Conservation (phyloP, 805 yeast genomes). For the Tetrapisispora arboricola region DNA sequence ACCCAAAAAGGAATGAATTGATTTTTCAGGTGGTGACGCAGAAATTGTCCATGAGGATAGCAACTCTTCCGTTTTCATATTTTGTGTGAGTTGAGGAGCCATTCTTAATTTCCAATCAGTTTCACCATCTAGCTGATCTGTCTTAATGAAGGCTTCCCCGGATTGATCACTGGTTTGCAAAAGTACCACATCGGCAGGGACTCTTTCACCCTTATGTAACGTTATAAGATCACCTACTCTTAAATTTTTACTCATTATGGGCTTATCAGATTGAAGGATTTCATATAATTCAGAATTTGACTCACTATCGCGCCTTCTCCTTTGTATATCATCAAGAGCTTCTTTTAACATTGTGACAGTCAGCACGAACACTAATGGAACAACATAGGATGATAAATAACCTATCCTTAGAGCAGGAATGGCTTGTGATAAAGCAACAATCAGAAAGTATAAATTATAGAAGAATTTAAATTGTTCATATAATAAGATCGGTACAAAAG, state of each 20-base stretch:
- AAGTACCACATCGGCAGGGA: conserved; percentile 89
- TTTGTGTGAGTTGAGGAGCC: conserved; percentile 67
- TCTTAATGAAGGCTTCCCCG: conserved; percentile 88
- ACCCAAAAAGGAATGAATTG: conserved; percentile 76
- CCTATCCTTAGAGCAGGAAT: conserved; percentile 88
- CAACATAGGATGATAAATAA: conserved; percentile 82
- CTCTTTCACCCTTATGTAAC: conserved; percentile 71
- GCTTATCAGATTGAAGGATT: conserved; percentile 40
- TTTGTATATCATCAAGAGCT: conserved; percentile 84
- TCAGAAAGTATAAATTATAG: conserved; percentile 80
- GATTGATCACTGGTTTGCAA: conserved; percentile 68
- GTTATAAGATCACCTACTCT: conserved; percentile 80
- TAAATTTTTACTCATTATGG: conserved; percentile 48
- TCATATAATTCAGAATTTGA: conserved; percentile 78
- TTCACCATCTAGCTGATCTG: conserved; percentile 98
- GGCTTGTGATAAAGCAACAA: conserved; percentile 90
- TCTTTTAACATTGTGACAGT: conserved; percentile 92
- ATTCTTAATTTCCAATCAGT: conserved; percentile 95
- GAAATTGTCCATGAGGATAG: conserved; percentile 42
- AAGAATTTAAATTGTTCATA: conserved; percentile 96
- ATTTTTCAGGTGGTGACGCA: conserved; percentile 71
- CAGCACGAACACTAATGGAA: conserved; percentile 87
- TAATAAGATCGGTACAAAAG: conserved; percentile 79
- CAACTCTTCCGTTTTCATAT: conserved; percentile 38
- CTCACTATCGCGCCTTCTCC: conserved; percentile 83